phyloP scores from a whole-genome alignment of 2,329 filamentous ascomycete genomes.

The Colletotrichum tanaceti region DNA sequence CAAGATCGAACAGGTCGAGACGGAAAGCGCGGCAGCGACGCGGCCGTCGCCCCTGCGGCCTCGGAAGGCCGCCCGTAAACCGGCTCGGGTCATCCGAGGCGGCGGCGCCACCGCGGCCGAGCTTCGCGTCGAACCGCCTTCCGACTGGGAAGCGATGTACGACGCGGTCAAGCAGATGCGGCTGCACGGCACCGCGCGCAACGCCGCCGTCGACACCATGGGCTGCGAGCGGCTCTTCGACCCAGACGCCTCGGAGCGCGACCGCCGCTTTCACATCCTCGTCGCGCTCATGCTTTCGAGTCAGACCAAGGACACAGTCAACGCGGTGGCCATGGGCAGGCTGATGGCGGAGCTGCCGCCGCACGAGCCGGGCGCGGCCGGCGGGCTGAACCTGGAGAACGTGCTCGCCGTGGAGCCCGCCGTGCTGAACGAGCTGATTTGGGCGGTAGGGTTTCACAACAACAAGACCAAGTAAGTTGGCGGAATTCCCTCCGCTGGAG shows the following conservation, averaged over 20 bases:
- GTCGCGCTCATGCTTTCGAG: constrained; percentile 90
- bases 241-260: constrained; percentile 59
- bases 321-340: constrained; percentile 82
- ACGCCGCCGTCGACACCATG: constrained; percentile 97
- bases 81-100: constrained; percentile 55
- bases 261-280: constrained; percentile 85
- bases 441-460: constrained; percentile 92
- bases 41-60: constrained; percentile 44
- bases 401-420: constrained; percentile 77
- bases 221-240: constrained; percentile 84
- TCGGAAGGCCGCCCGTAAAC: constrained; percentile 55
- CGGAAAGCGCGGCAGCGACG: constrained; percentile 39
- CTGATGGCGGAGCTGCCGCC: constrained; percentile 79
- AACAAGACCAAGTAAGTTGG: constrained; percentile 82
- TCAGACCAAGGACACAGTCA: constrained; percentile 94
- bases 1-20: constrained; percentile 55
- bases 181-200: constrained; percentile 62
- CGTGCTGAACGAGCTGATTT: constrained; percentile 78
- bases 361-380: constrained; percentile 55
- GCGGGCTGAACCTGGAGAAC: constrained; percentile 78
- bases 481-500: neutral
- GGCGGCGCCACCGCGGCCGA: constrained; percentile 54
- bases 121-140: constrained; percentile 68
- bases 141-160: constrained; percentile 89
- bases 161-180: constrained; percentile 82